Evolutionary conservation across 1,139 yeast species (phyloP).

Genomic region (Debaryomyces fabryi): DNA sequence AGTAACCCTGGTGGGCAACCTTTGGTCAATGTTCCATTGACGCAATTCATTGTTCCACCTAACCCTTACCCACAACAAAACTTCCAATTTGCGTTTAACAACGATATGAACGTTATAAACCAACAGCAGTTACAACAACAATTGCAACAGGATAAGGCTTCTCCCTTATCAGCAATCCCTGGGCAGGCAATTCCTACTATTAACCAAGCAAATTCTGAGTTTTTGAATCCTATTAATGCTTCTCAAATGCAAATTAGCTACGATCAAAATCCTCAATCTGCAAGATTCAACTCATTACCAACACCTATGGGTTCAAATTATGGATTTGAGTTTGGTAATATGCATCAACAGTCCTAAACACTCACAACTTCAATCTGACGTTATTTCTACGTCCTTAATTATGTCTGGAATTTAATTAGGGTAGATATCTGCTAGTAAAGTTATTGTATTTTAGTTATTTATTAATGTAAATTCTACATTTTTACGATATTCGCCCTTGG

Average conservation of each 20-base stretch:
- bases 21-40: conserved; percentile 8
- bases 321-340: conserved; percentile 16
- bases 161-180: conserved; percentile 30
- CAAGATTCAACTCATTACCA: conserved; percentile 34
- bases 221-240: conserved; percentile 11
- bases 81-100: conserved; percentile 26
- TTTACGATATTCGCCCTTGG: neutral
- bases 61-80: conserved; percentile 22
- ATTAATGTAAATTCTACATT: conserved; percentile 1
- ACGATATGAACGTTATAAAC: conserved; percentile 17
- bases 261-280: conserved; percentile 18
- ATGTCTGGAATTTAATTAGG: conserved; percentile 3
- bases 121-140: conserved; percentile 9
- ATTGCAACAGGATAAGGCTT: conserved; percentile 27
- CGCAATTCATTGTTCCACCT: conserved; percentile 21
- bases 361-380: neutral
- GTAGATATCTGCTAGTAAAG: neutral
- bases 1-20: conserved; percentile 6
- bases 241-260: conserved; percentile 18
- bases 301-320: conserved; percentile 25
- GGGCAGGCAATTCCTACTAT: conserved; percentile 5
- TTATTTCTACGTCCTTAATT: neutral
- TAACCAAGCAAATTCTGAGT: conserved; percentile 5
- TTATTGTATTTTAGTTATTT: conserved; percentile 5
- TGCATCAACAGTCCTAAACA: conserved; percentile 10